Evolutionary conservation across 2,329 filamentous ascomycete genomes (phyloP), one percentile per base, ranked within the genome.

Genomic region (Fonsecaea erecta): DNA sequence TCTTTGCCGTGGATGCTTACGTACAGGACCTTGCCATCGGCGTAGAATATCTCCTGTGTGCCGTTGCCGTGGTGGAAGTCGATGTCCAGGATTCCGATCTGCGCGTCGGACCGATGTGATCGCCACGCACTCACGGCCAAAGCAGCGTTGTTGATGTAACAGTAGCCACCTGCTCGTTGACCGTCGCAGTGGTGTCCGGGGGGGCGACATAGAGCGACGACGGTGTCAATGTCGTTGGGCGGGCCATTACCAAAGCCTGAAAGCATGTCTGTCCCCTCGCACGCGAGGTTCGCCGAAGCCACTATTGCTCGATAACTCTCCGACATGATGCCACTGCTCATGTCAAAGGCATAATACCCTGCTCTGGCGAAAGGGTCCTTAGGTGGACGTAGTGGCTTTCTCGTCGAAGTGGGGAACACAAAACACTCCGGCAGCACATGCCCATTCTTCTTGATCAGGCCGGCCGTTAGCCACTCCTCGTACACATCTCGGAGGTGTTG

Each of bases 1-100:
- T 76, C 72, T 57, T 74, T 63, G 14, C 75, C 75, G 65, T 77
- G 75, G 37, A 77, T 73, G 60, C 71, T 74, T 35, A 75, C 68
- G 56, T 77, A 77, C 16, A 75, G 52, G 12, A 76, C 74, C 9
- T 69, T 67, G 1, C 70, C 53, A 32, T 74, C 72, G 35, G 60
- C 52, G 66, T 76, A 77, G 63, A 75, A 77, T 55, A 70, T 65
- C 51, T 71, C 69, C 54, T 72, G 70, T 0, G 70, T 71, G 28
- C 70, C 70, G 48, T 72, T 72, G 43, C 70, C 70, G 54, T 72
- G 70, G 51, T 72, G 70, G 63, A 71, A 72, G 65, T 72, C 70
- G 28, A 72, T 63, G 56, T 72, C 70, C 26, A 72, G 66, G 26
- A 72, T 69, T 18, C 66, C 70, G 24, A 71, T 51, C 2, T 52